phyloP scores from a whole-genome alignment of 192 early-diverging fungal genomes.

The Backusella mclennaniae region DNA sequence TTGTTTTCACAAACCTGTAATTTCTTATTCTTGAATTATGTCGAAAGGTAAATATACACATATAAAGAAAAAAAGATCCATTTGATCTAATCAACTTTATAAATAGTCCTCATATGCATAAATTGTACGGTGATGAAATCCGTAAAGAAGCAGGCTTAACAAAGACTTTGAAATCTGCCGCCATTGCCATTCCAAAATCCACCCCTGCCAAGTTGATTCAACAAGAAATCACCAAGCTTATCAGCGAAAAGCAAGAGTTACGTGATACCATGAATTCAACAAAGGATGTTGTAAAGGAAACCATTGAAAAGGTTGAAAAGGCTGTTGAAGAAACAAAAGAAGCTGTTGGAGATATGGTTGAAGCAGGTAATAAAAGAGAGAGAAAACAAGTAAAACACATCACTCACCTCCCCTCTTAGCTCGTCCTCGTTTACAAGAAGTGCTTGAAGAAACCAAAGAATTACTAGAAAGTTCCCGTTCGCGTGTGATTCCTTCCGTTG shows the following conservation, averaged over 20 bases:
- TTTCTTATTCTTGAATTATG: conserved; percentile 82
- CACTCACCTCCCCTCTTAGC: conserved; percentile 11
- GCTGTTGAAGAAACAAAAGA: conserved; percentile 59
- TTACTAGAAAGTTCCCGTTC: conserved; percentile 40
- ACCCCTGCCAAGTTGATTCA: conserved; percentile 45
- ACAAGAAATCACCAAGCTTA: conserved; percentile 46
- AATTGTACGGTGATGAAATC: conserved; percentile 82
- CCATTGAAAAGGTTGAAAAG: conserved; percentile 57
- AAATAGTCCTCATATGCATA: conserved; percentile 82
- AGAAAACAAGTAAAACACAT: neutral
- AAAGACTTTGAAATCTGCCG: conserved; percentile 63
- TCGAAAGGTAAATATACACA: conserved; percentile 53
- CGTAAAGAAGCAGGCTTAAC: conserved; percentile 81
- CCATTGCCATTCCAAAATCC: conserved; percentile 58
- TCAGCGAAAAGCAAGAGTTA: conserved; percentile 53
- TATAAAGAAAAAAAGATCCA: neutral
- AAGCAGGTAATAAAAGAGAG: conserved; percentile 28
- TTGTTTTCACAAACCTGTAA: conserved; percentile 81
- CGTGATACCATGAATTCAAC: conserved; percentile 35
- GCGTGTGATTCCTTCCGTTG: conserved; percentile 30
- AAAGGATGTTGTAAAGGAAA: conserved; percentile 51
- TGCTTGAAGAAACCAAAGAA: conserved; percentile 42
- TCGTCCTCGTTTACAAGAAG: conserved; percentile 49
- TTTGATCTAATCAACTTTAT: neutral
- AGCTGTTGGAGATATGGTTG: conserved; percentile 50